These are phyloP conservation scores for Cunninghamia lanceolata DNA, from an alignment of 75 land plant species.

Conservation along the genomic window DNA sequence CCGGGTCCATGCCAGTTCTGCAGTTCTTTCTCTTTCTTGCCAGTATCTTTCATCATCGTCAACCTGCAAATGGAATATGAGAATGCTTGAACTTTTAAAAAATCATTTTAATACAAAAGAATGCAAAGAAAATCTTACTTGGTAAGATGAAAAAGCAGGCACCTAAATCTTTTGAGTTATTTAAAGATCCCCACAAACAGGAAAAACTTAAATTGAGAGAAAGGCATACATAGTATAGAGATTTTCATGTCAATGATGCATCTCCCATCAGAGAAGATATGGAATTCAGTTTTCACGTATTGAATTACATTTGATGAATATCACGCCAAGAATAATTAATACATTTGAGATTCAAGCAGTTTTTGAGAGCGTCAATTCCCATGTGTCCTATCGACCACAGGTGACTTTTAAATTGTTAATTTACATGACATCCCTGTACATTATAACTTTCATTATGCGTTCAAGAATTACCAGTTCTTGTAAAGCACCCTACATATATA, in stretches of 20 bases:
- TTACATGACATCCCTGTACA: not conserved
- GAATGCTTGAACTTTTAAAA: not conserved
- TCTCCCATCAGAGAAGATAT: not conserved
- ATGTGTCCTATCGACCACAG: not conserved
- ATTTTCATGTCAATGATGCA: not conserved
- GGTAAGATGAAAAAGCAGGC: not conserved
- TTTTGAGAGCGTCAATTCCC: not conserved
- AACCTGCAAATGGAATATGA: slow-evolving; percentile 19
- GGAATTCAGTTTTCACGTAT: not conserved
- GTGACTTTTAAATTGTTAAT: not conserved
- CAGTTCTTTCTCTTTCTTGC: slow-evolving; percentile 19
- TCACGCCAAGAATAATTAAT: not conserved
- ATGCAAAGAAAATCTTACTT: not conserved
- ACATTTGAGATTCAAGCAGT: not conserved
- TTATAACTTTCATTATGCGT: not conserved
- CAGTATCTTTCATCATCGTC: slow-evolving; percentile 42
- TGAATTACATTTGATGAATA: not conserved
- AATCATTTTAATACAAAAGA: not conserved
- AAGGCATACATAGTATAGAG: not conserved
- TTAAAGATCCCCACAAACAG: not conserved
- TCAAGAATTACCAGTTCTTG: not conserved
- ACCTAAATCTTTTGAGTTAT: not conserved
- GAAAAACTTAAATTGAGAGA: not conserved
- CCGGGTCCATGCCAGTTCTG: slow-evolving; percentile 30
- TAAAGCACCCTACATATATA: not conserved